Evolutionary conservation across 108 stramenopile species (phyloP).

Genomic region (Cyclotella choctawhatcheeana): DNA sequence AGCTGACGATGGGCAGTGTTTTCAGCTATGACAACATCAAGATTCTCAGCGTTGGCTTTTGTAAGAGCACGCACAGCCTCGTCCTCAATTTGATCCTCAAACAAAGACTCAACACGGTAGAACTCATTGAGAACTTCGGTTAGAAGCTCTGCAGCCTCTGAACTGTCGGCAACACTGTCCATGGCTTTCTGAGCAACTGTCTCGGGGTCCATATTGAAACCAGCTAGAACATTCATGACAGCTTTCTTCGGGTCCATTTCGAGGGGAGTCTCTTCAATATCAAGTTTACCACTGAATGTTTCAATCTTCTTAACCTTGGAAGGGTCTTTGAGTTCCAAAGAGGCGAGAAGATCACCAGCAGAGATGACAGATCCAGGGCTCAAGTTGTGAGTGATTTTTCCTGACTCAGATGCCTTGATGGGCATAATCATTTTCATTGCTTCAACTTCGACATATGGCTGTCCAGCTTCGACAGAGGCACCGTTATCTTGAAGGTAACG

Average conservation of each 20-base stretch:
- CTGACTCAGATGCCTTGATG: conserved; percentile 93
- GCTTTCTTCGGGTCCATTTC: conserved; percentile 53
- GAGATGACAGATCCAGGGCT: conserved; percentile 94
- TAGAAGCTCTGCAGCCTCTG: conserved; percentile 65
- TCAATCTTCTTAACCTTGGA: conserved; percentile 95
- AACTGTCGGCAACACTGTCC: conserved; percentile 50
- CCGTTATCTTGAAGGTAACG: conserved; percentile 96
- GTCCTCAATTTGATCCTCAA: conserved; percentile 82
- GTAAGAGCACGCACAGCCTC: conserved; percentile 89
- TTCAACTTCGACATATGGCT: conserved; percentile 95
- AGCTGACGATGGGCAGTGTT: conserved; percentile 85
- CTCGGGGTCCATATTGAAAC: conserved; percentile 72
- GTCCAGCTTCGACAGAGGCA: conserved; percentile 82
- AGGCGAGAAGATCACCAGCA: conserved; percentile 96
- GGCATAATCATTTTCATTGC: conserved; percentile 98
- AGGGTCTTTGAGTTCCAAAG: conserved; percentile 93
- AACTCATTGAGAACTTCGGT: conserved; percentile 76
- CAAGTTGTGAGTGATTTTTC: conserved; percentile 91
- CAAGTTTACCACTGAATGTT: conserved; percentile 81
- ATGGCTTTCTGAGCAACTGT: conserved; percentile 59
- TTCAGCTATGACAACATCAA: conserved; percentile 82
- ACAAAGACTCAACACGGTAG: conserved; percentile 86
- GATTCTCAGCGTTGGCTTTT: conserved; percentile 81
- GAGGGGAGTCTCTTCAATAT: conserved; percentile 49
- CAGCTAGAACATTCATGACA: conserved; percentile 76